A percentile compares a stretch with the other conserved stretches of the same genome.
These are phyloP conservation scores for Citrus trifoliata DNA, from an alignment of 345 rosid genomes.

Conservation along the genomic window DNA sequence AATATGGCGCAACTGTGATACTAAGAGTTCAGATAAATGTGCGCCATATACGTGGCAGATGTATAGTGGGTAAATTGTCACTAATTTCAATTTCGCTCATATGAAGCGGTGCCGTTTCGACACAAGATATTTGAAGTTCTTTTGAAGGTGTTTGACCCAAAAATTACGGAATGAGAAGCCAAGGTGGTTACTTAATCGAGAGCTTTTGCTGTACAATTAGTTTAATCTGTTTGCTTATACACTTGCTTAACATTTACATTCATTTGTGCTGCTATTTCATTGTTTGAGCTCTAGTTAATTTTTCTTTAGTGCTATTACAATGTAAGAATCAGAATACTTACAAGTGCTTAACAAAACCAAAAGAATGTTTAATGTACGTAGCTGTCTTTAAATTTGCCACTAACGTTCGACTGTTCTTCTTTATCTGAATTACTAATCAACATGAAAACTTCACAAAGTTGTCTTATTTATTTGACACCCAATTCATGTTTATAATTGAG, in stretches of 20 bases:
- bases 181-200: too few species aligned
- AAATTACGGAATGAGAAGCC: too few species aligned
- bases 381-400: background rate
- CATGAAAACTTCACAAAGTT: background rate
- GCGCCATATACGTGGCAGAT: conserved; percentile 35
- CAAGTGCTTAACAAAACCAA: background rate
- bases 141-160: too few species aligned
- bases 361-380: background rate
- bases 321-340: background rate
- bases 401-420: background rate
- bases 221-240: too few species aligned
- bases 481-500: background rate
- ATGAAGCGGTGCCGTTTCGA: background rate
- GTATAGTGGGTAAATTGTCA: background rate
- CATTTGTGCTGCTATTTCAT: background rate
- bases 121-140: background rate
- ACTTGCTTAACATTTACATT: background rate
- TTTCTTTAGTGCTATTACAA: too few species aligned
- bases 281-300: too few species aligned
- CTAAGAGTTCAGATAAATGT: background rate
- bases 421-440: background rate
- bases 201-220: too few species aligned
- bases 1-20: background rate
- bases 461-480: background rate
- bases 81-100: background rate